Evolutionary conservation across 148 eudicot genomes (phyloP), one percentile per base, ranked within the genome.

Genomic region (Fagopyrum esculentum): DNA sequence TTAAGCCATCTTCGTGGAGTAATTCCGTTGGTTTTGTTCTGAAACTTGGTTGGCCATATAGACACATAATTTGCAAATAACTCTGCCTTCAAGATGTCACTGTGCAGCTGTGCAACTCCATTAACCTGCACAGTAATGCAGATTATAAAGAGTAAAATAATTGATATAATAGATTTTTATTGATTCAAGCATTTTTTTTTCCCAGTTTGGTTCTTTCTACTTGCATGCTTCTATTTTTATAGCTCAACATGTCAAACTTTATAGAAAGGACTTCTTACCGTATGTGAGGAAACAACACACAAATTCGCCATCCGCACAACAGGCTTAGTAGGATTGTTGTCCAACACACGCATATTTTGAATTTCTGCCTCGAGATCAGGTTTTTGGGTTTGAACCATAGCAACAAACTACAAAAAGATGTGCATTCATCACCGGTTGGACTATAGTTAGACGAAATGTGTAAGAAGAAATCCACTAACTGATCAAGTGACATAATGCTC

Each of bases 1-100:
- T 80, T 81, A 66, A 95, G 93, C 99, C 99, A 95, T 19, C 99
- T 87, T 5, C 99, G 92, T 81, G 99, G 99, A 81, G 99, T 96
- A 69, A 92, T 90, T 22, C 99, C 99, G 78, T 96, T 96, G 75
- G 99, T 96, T 83, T 96, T 96, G 74, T 96, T 92, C 83, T 96
- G 98, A 78, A 96, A 92, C 81, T 90, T 96, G 77, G 81, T 86
- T 56, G 99, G 99, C 99, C 99, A 96, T 81, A 92, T 80, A 45
- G 96, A 90, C 63, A 92, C 97, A 82, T 92, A 95, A 80, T 95
- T 94, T 73, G 92, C 91, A 88, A 95, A 95, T 52, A 95, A 83
- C 78, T 95, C 99, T 60, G 92, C 56, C 78, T 81, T 92, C 60
- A 95, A 85, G 76, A 95, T 95, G 85, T 95, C 97, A 85, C 99